Conservation (phyloP, 192 early-diverging fungal genomes). For the Linderina pennispora region DNA sequence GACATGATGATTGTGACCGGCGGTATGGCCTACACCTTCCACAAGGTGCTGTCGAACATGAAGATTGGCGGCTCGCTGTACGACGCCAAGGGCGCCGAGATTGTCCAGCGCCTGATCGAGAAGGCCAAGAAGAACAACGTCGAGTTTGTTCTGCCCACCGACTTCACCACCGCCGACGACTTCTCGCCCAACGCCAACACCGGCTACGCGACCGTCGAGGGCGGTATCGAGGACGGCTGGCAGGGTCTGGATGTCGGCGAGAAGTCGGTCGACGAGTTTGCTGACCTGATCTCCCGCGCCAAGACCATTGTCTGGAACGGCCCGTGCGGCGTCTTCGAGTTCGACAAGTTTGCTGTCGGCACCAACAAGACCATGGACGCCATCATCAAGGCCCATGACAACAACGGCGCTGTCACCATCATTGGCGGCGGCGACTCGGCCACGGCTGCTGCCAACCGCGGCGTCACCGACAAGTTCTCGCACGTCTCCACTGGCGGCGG, state of each 20-base stretch:
- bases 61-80: slow-evolving; percentile 91
- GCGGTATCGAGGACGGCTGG: slow-evolving; percentile 87
- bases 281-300: slow-evolving; percentile 56
- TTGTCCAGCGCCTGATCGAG: slow-evolving; percentile 73
- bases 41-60: slow-evolving; percentile 81
- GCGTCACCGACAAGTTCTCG: slow-evolving; percentile 74
- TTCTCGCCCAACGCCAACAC: slow-evolving; percentile 81
- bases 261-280: slow-evolving; percentile 70
- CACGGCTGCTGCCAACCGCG: slow-evolving; percentile 89
- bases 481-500: slow-evolving; percentile 97
- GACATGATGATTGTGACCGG: slow-evolving; percentile 77
- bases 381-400: slow-evolving; percentile 72
- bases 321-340: slow-evolving; percentile 97
- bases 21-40: slow-evolving; percentile 99
- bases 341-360: slow-evolving; percentile 83
- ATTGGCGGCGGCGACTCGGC: slow-evolving; percentile 98
- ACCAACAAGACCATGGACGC: slow-evolving; percentile 83
- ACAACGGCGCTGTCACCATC: slow-evolving; percentile 79
- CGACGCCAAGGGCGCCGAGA: slow-evolving; percentile 80
- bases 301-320: slow-evolving; percentile 99
- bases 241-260: slow-evolving; percentile 88
- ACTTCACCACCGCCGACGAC: slow-evolving; percentile 85
- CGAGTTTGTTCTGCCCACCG: slow-evolving; percentile 81
- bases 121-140: slow-evolving; percentile 90
- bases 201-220: slow-evolving; percentile 76